A percentile compares a stretch with the other conserved stretches of the same genome.
Evolutionary conservation across 768 basidiomycete genomes (phyloP).

Genomic region (Erythrobasidium yunnanense): DNA sequence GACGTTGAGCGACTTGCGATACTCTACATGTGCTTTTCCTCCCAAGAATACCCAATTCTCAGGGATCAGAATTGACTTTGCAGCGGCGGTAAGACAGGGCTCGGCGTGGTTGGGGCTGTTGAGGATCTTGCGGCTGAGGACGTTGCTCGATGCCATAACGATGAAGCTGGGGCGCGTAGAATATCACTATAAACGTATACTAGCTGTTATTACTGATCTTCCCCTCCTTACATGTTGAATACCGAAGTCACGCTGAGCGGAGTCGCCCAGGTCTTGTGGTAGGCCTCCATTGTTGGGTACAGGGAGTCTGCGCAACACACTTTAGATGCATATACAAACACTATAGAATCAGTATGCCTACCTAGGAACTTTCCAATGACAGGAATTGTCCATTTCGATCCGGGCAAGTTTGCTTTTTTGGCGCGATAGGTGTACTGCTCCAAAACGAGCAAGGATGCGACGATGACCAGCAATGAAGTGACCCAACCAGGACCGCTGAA

Average conservation of each 20-base stretch:
- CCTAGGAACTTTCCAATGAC: constrained; percentile 82
- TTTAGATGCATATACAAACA: not conserved
- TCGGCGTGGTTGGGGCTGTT: constrained; percentile 87
- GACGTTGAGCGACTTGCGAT: constrained; percentile 75
- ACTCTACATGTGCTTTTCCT: constrained; percentile 85
- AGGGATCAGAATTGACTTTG: constrained; percentile 68
- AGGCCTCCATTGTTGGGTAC: constrained; percentile 79
- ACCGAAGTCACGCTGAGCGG: constrained; percentile 81
- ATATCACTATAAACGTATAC: not conserved
- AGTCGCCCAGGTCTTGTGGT: constrained; percentile 86
- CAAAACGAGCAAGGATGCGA: constrained; percentile 64
- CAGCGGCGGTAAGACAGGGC: constrained; percentile 85
- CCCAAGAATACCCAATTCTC: constrained; percentile 99
- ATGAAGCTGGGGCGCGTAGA: constrained; percentile 66
- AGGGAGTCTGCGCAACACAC: constrained; percentile 52
- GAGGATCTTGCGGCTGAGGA: constrained; percentile 85
- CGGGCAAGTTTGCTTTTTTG: constrained; percentile 54
- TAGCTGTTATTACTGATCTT: not conserved
- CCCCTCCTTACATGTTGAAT: constrained; percentile 74
- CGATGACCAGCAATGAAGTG: constrained; percentile 45
- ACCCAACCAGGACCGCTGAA: constrained; percentile 1
- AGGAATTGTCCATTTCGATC: constrained; percentile 77
- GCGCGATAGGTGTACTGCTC: constrained; percentile 80
- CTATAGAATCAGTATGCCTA: not conserved
- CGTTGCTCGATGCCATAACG: constrained; percentile 91